A percentile compares a stretch with the other conserved stretches of the same genome.
Conservation (phyloP, 345 rosid genomes). For the Mangifera indica region DNA sequence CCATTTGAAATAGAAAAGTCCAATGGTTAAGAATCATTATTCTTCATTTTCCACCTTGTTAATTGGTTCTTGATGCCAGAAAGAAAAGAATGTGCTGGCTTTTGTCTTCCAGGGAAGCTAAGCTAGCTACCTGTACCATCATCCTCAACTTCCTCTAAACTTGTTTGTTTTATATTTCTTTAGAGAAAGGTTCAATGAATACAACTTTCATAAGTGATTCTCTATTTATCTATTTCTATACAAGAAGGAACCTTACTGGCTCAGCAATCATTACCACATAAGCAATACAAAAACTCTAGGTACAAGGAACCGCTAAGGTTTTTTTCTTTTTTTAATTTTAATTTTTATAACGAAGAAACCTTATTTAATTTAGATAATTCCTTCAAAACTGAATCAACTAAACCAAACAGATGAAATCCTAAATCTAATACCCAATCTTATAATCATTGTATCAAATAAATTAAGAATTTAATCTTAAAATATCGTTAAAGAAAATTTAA, state of each 20-base stretch:
- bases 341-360: too few species aligned
- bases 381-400: too few species aligned
- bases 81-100: constrained; percentile 16
- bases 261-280: not conserved
- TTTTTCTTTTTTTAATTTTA: too few species aligned
- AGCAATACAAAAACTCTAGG: not conserved
- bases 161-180: not conserved
- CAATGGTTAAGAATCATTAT: too few species aligned
- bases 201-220: constrained; percentile 13
- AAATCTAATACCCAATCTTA: too few species aligned
- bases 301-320: too few species aligned
- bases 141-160: constrained; percentile 13
- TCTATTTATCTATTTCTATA: not conserved
- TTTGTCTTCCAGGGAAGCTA: constrained; percentile 16
- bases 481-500: too few species aligned
- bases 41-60: not conserved
- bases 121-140: constrained; percentile 27
- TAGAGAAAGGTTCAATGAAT: constrained; percentile 17
- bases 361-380: too few species aligned
- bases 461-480: too few species aligned
- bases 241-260: not conserved
- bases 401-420: too few species aligned
- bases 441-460: too few species aligned
- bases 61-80: not conserved
- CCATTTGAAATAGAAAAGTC: too few species aligned